Base-by-base conservation (phyloP, 2,329 filamentous ascomycete species). In the Fusarium oxysporum region DNA sequence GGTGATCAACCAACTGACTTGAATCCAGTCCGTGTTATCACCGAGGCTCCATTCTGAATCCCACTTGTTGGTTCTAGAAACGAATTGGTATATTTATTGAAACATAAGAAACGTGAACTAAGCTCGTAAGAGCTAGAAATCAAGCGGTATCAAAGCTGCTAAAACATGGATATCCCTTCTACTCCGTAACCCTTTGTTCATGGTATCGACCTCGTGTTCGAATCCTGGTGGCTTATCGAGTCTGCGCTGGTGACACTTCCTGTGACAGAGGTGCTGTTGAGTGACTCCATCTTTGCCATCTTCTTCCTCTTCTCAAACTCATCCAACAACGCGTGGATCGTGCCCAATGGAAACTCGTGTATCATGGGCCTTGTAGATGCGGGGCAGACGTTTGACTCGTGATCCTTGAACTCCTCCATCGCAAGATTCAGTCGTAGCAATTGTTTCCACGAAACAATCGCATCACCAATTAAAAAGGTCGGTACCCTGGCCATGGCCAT, bases 361-460 rank as follows among this genome's bases (percentile, higher is more conserved):
- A 66, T 64, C 10, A 70, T 4, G 13, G 65, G 43, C 25, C 40
- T 38, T 57, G 66, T 38, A 45, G 54, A 33, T 17, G 48, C 64
- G 12, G 80, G 80, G 55, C 80, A 81, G 19, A 81, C 69, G 14
- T 77, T 55, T 17, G 80, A 81, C 4, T 72, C 73, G 23, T 80
- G 62, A 70, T 82, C 78, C 55, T 76, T 80, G 66, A 82, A 79
- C 56, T 82, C 81, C 62, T 82, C 80, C 70, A 81, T 78, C 23
- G 79, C 73, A 8, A 78, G 79, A 50, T 82, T 82, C 35, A 82
- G 48, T 4, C 76, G 76, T 13, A 82, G 73, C 21, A 82, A 59
- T 65, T 82, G 80, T 53, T 76, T 80, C 81, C 81, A 82, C 3
- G 81, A 78, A 11, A 83, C 77, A 16, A 82, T 81, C 44, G 77